Evolutionary conservation across 352 stramenopile genomes (phyloP).

Genomic region (Phytophthora fragariae): DNA sequence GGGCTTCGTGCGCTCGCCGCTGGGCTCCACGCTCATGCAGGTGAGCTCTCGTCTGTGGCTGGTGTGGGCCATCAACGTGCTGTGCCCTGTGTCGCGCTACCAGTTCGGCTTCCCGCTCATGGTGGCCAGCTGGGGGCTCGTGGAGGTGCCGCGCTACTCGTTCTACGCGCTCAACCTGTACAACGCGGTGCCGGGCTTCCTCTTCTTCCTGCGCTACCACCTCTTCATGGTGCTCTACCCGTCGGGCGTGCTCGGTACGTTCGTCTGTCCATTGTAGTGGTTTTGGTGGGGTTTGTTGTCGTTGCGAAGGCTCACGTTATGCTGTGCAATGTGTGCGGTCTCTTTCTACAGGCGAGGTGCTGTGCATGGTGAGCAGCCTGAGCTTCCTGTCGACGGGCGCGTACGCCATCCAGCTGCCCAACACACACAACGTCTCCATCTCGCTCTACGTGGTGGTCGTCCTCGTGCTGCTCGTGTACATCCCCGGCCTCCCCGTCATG

Average conservation of each 20-base stretch:
- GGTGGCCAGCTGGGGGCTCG: constrained; percentile 87
- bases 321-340: constrained; percentile 9
- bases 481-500: constrained; percentile 84
- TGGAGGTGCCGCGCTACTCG: constrained; percentile 96
- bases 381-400: constrained; percentile 60
- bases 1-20: constrained; percentile 95
- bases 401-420: constrained; percentile 79
- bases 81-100: constrained; percentile 77
- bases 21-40: constrained; percentile 94
- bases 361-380: constrained; percentile 81
- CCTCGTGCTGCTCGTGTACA: constrained; percentile 75
- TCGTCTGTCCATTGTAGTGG: not conserved
- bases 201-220: constrained; percentile 98
- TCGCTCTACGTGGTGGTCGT: constrained; percentile 81
- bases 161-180: constrained; percentile 98
- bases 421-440: constrained; percentile 78
- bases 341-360: constrained; percentile 56
- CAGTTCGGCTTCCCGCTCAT: constrained; percentile 91
- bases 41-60: constrained; percentile 94
- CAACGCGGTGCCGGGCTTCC: constrained; percentile 92
- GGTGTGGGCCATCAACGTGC: constrained; percentile 94
- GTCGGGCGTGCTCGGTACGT: constrained; percentile 94
- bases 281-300: not conserved
- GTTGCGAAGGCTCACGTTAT: constrained; percentile 26
- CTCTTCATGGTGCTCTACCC: constrained; percentile 99